Base-by-base conservation (phyloP, 495 filamentous ascomycete species). In the Lasiosphaeris hirsuta region DNA sequence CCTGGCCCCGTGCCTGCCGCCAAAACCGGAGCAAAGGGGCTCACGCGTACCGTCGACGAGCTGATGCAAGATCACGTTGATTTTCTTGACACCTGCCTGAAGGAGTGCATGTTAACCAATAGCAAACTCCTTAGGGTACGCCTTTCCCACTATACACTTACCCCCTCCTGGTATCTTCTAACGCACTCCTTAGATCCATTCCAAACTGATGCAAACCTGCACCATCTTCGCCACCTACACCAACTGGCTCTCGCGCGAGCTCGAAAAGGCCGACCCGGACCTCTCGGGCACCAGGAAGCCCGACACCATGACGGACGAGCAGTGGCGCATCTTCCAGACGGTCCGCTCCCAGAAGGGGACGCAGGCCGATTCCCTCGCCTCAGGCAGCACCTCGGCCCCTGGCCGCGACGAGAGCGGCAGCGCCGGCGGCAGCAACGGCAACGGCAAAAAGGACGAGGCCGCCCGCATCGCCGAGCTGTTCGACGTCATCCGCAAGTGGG, bases 11-110 rank as follows among this genome's bases (percentile, higher is more conserved):
- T 17, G 7, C 10, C n/a, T 17, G 18, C 41, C 33, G 14, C 41
- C 11, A 46, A 23, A 15, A 33, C 23, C 15, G 54, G 10, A 18
- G 71, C 68, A 10, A 72, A 78, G 17, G 79, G 58, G 64, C 70
- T 63, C n/a, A 90, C 89, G 57, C 80, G 92, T 39, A 98, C 94
- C 0, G 95, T 98, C 13, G 94, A 98, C 63, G 90, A 97, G 69
- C 74, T 98, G 65, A 98, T 98, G 94, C 91, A 97, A 72, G 93
- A 97, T 70, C 94, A 98, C 77, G 92, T 98, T 34, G 94, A 97
- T 72, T 97, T 97, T 69, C 72, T 98, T 54, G 94, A 97, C 65
- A 97, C 93, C 10, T 98, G 94, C 71, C 75, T 98, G 54, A 97
- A 97, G 74, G 94, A 97, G 75, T 97, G 95, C 78, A 97, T 97